Evolutionary conservation across 331 rosid genomes (phyloP).

Genomic region (Malus hybrid): DNA sequence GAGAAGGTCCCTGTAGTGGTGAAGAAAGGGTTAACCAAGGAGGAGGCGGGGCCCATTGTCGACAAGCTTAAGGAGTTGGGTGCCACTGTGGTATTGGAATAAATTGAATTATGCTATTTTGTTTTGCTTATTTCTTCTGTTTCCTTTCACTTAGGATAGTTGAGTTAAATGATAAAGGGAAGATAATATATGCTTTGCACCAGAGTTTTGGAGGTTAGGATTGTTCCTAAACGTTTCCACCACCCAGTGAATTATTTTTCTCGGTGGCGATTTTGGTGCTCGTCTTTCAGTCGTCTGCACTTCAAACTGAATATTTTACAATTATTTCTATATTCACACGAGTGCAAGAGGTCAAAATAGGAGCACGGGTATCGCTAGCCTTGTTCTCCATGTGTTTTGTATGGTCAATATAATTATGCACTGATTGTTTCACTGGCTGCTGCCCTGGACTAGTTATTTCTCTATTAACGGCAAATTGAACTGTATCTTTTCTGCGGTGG

Average conservation of each 20-base stretch:
- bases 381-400: no score
- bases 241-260: neutral
- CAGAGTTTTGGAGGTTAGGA: neutral
- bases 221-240: neutral
- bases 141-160: neutral
- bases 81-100: slow-evolving; percentile 20
- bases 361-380: no score
- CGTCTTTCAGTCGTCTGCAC: neutral
- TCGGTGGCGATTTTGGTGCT: neutral
- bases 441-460: neutral
- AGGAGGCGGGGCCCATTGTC: slow-evolving; percentile 17
- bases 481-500: no score
- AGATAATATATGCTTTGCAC: neutral
- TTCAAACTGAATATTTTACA: neutral
- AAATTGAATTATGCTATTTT: neutral
- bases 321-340: neutral
- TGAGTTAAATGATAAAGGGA: neutral
- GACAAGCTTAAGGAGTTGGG: slow-evolving; percentile 32
- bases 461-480: neutral
- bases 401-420: no score
- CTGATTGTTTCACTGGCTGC: neutral
- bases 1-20: slow-evolving; percentile 23
- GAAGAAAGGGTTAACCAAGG: slow-evolving; percentile 25
- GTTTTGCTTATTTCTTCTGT: neutral
- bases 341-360: neutral